phyloP scores from a whole-genome alignment of 2,329 filamentous ascomycete species.

The Fusarium ramigenum region DNA sequence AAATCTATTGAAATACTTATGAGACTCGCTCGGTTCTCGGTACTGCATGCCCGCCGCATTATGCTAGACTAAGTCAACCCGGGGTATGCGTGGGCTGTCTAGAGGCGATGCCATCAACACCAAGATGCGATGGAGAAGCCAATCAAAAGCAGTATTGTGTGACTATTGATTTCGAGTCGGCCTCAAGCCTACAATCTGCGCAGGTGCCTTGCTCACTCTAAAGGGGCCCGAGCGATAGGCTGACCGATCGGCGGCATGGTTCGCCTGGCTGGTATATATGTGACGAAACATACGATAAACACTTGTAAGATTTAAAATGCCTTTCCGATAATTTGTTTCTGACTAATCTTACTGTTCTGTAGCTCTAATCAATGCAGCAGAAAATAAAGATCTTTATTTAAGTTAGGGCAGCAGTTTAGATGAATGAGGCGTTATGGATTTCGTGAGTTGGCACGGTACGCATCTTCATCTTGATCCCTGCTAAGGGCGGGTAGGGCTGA shows the following conservation, averaged over 20 bases:
- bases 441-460: background rate
- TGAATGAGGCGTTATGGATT: fast-evolving
- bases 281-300: too few relatives aligned
- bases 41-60: background rate
- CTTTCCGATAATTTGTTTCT: too few relatives aligned
- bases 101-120: background rate
- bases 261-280: background rate
- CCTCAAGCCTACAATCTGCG: background rate
- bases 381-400: background rate
- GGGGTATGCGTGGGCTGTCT: background rate
- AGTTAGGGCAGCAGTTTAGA: background rate
- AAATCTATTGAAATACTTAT: background rate
- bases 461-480: background rate
- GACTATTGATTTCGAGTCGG: background rate
- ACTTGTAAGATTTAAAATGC: too few relatives aligned
- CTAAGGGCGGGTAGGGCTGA: background rate
- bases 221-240: background rate
- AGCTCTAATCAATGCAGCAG: background rate
- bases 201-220: background rate
- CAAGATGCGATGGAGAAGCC: fast-evolving
- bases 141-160: fast-evolving
- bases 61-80: background rate
- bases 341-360: too few relatives aligned
- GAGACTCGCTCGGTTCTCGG: background rate
- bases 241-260: background rate